phyloP scores from a whole-genome alignment of 2,329 filamentous ascomycete species.

The Botryosphaeria dothidea region DNA sequence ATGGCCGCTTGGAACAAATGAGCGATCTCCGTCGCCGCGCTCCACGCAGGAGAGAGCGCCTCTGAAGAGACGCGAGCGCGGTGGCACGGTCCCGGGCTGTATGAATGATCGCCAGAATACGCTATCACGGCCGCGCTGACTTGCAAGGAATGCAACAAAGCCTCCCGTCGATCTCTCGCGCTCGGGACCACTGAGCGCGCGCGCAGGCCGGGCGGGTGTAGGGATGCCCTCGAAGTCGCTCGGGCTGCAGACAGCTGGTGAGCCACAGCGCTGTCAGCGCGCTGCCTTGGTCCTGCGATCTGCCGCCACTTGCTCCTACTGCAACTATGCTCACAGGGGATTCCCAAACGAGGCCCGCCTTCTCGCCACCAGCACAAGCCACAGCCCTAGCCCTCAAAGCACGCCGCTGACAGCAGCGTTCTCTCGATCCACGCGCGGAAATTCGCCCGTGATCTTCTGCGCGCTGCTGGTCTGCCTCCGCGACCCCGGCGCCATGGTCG shows the following conservation, averaged over 20 bases:
- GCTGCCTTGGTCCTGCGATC: not conserved
- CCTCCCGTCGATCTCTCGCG: slow-evolving; percentile 4
- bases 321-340: not conserved
- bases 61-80: slow-evolving; percentile 1
- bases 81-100: not conserved
- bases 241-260: not conserved
- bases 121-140: not conserved
- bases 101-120: not conserved
- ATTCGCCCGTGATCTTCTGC: too few species aligned
- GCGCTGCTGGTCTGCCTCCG: not conserved
- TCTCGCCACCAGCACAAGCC: slow-evolving; percentile 11
- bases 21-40: not conserved
- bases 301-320: not conserved
- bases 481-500: not conserved
- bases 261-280: slow-evolving; percentile 2
- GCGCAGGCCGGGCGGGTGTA: not conserved
- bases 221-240: not conserved
- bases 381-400: not conserved
- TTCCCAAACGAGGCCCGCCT: not conserved
- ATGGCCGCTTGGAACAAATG: not conserved
- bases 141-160: slow-evolving; percentile 7
- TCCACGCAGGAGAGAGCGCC: not conserved
- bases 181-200: not conserved
- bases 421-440: too few species aligned
- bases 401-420: not conserved